These are phyloP conservation scores for Manihot esculenta DNA, from an alignment of 441 rosid species.

Conservation along the genomic window DNA sequence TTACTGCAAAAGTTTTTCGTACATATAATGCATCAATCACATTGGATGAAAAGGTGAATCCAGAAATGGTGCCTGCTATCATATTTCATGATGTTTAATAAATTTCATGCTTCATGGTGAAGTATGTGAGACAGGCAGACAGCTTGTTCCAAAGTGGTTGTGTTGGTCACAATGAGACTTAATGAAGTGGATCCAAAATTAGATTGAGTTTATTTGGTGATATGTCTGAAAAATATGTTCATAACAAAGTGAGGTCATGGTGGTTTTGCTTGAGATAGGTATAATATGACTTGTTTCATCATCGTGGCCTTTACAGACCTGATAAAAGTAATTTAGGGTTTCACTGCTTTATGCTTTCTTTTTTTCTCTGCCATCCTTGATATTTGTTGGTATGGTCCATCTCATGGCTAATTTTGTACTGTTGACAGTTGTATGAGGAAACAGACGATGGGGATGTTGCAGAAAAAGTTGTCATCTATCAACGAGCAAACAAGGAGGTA, in stretches of 20 bases:
- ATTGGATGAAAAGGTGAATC: conserved; percentile 79
- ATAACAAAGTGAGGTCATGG: not conserved
- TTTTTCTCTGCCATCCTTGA: not conserved
- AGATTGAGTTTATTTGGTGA: not conserved
- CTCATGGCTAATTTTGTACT: conserved; percentile 16
- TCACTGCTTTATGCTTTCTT: not conserved
- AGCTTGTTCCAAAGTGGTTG: not conserved
- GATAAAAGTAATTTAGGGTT: not conserved
- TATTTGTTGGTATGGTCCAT: not conserved
- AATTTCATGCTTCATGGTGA: not conserved
- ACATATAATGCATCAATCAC: conserved; percentile 98
- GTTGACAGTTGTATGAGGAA: conserved; percentile 69
- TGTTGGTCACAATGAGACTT: not conserved
- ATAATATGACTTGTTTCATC: not conserved
- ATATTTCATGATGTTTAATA: not conserved
- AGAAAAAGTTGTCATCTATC: conserved; percentile 77
- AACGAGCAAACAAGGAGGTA: conserved; percentile 96
- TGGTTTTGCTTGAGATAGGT: not conserved
- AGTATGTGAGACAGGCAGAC: not conserved
- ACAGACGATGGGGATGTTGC: conserved; percentile 89
- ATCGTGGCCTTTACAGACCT: not conserved
- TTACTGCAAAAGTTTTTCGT: conserved; percentile 99
- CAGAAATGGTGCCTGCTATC: conserved; percentile 17
- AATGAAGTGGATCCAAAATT: not conserved
- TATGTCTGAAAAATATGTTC: not conserved